phyloP scores from a whole-genome alignment of 75 land plant genomes.

The Azolla pinnata region DNA sequence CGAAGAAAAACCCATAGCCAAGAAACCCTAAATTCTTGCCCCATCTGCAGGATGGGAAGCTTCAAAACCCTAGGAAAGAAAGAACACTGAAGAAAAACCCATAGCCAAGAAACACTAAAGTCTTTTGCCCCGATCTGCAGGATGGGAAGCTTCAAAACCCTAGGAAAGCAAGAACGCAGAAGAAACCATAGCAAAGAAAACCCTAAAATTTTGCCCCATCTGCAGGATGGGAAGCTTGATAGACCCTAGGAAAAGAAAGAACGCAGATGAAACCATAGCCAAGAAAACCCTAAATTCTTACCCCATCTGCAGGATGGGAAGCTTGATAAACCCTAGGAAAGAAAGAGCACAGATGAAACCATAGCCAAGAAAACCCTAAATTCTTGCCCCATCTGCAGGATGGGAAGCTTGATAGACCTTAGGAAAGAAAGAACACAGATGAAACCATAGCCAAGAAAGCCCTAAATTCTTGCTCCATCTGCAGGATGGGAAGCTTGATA shows the following conservation, averaged over 20 bases:
- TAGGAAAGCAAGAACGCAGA: no score
- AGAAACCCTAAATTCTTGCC: neutral
- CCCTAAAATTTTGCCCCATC: neutral
- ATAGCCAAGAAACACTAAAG: no score
- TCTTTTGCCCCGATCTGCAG: no score
- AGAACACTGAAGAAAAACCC: neutral
- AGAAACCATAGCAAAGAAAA: neutral
- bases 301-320: neutral
- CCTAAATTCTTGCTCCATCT: no score
- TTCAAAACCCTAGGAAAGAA: neutral
- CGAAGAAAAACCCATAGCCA: neutral
- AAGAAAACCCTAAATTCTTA: no score
- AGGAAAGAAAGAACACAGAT: no score
- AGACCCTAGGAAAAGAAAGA: neutral
- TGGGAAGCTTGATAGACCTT: no score
- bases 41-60: no score
- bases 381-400: neutral
- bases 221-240: neutral
- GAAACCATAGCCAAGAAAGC: no score
- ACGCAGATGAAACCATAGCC: no score
- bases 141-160: no score
- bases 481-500: no score
- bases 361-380: neutral
- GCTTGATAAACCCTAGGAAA: neutral
- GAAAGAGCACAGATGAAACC: neutral